These are phyloP conservation scores for Chlorella sorokiniana DNA, from an alignment of 139 green algal genomes.

Conservation along the genomic window DNA sequence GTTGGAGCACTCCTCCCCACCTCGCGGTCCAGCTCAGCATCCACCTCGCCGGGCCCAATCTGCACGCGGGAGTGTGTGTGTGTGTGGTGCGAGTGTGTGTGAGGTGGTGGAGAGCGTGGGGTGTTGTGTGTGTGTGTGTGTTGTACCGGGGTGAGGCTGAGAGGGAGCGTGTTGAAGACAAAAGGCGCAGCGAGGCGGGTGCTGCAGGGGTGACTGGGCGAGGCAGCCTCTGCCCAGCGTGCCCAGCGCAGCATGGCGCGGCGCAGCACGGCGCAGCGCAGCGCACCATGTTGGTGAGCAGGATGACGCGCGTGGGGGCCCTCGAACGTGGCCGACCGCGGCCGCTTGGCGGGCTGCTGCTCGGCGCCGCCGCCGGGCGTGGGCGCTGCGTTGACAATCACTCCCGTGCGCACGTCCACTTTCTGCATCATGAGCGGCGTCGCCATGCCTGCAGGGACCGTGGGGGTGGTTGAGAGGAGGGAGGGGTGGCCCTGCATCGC, in stretches of 20 bases:
- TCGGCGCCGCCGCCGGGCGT: neutral
- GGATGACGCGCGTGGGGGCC: conserved; percentile 50
- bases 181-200: no score
- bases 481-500: no score
- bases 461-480: no score
- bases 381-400: conserved; percentile 75
- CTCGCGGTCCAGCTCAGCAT: conserved; percentile 92
- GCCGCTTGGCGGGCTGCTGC: conserved; percentile 25
- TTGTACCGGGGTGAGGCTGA: no score
- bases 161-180: no score
- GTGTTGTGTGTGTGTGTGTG: no score
- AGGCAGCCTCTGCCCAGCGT: no score
- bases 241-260: no score
- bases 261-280: no score
- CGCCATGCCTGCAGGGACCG: no score
- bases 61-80: conserved; percentile 21
- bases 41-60: conserved; percentile 89
- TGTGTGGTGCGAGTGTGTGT: neutral
- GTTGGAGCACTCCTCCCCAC: conserved; percentile 88
- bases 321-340: conserved; percentile 20
- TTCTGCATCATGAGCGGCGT: conserved; percentile 84
- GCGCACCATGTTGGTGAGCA: conserved; percentile 76
- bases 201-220: no score
- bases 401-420: conserved; percentile 58
- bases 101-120: no score